Base-by-base conservation (phyloP, 768 basidiomycete genomes). In the Amanita phalloides region DNA sequence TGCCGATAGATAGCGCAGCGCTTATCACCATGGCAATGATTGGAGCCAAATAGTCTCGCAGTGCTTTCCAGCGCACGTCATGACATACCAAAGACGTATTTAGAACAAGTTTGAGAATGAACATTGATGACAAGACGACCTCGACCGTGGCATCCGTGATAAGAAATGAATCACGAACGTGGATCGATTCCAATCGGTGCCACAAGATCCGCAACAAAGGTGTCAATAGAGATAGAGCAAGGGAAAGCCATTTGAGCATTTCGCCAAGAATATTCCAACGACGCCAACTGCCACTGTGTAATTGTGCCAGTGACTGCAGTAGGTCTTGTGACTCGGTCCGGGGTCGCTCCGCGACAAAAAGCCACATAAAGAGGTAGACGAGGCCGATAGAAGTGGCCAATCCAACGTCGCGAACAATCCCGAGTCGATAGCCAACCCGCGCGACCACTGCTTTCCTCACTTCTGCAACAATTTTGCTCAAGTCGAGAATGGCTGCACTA, bases 291-390 rank as follows among this genome's bases (percentile, higher is more conserved):
- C 76, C 83, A 54, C 78, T 80, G 57, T 86, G 82, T 13, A 53
- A 50, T 53, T 53, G 10, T 17, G 0, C 17, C 17, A 17, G 17
- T 54, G 48, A 45, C 55, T 57, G 44, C 55, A 44, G 35, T 58
- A 51, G 5, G 63, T 50, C 61, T 36, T 32, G 26, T 28, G 23
- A 8, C 20, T 53, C 78, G 54, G 65, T 71, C 32, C 62, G 63
- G n/a, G 84, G 81, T 45, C 80, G 72, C 53, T 71, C 71, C 13
- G 78, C 74, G 38, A 83, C 80, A 54, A 81, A 77, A 36, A 66
- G 66, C 87, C 87, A 90, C 55, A 80, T 80, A 59, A 81, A 87
- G 13, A 88, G 60, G 59, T 79, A 79, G 35, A 81, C 74, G 39
- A 78, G 66, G 4, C 80, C 81, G 39, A 75, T 61, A 8, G 84